Percentiles rank a stretch among this genome's conserved stretches.
Conservation (phyloP, 768 basidiomycete species). For the Lentinus tigrinus region DNA sequence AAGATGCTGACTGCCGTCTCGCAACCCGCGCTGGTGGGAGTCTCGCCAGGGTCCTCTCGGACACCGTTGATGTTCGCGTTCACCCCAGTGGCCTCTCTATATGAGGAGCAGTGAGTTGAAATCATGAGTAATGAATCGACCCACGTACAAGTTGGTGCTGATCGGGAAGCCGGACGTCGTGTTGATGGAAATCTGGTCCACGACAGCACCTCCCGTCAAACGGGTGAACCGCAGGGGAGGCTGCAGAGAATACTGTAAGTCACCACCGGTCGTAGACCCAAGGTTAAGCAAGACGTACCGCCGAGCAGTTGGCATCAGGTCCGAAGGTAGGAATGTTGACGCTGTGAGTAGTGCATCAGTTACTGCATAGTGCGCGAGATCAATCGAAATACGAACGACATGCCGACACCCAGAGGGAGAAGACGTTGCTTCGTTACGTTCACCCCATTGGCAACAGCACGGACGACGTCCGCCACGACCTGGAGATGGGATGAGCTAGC, state of each 20-base stretch:
- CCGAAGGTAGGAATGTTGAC: constrained; percentile 28
- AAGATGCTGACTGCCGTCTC: constrained; percentile 30
- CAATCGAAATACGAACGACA: constrained; percentile 19
- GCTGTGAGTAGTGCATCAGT: constrained; percentile 4
- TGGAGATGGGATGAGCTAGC: not conserved
- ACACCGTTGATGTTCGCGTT: constrained; percentile 27
- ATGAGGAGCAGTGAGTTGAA: not conserved
- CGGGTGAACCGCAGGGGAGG: constrained; percentile 32
- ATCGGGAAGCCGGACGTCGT: constrained; percentile 27
- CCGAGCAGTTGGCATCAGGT: constrained; percentile 23
- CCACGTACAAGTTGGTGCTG: constrained; percentile 22
- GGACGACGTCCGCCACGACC: constrained; percentile 26
- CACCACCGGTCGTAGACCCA: not conserved
- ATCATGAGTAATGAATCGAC: not conserved
- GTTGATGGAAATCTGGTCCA: constrained; percentile 25
- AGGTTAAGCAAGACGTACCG: constrained; percentile 10
- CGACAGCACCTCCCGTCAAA: constrained; percentile 28
- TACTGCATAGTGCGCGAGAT: not conserved
- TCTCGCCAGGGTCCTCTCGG: constrained; percentile 29
- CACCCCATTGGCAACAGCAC: constrained; percentile 24
- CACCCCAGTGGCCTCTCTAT: constrained; percentile 23
- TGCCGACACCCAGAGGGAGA: constrained; percentile 29
- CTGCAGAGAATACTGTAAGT: constrained; percentile 1
- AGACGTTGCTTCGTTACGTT: constrained; percentile 22
- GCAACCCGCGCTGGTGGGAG: constrained; percentile 24